Base-by-base conservation (phyloP, 2,329 filamentous ascomycete species). In the Aspergillus transmontanensis region DNA sequence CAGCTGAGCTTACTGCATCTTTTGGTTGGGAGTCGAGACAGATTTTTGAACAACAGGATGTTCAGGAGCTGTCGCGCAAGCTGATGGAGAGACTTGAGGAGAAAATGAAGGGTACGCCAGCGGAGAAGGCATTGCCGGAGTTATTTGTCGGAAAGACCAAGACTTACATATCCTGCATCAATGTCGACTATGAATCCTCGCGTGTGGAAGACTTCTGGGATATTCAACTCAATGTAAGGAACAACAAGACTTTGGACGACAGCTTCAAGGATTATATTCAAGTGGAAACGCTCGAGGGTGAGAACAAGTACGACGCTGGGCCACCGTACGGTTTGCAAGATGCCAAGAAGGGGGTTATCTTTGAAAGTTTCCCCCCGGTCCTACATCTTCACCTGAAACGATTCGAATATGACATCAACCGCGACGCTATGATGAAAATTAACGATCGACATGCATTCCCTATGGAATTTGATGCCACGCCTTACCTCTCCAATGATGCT, bases 381-480 rank as follows among this genome's bases (percentile, higher is more conserved):
- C 83, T 99, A 26, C 94, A 99, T 76, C 83, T 99, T 48, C 95
- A 99, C 77, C 86, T 99, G 64, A 98, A 98, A 81, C 90, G 95
- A 58, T 99, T 99, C 78, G 93, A 99, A 76, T 99, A 99, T 80
- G 95, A 99, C 79, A 91, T 97, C 72, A 90, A 96, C 70, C 89
- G 92, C 71, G 94, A 98, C 75, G 93, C 93, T 67, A 97, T 98
- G 92, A 97, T 96, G 90, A 99, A 99, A 81, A 93, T 99, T 74
- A 82, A 83, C 58, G 81, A 83, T 71, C 74, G 80, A 64, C 80
- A 82, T 63, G 80, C 81, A 58, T 83, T 82, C 69, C 81, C 81
- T 2, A 80, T 82, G 71, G 80, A 82, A 65, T 82, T 82, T 64
- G 80, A 83, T 68, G 92, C 94, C 7, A 84, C 91, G 0, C 93